Evolutionary conservation across 805 yeast species (phyloP), one percentile per base, ranked within the genome.

Genomic region (Hanseniaspora lindneri): DNA sequence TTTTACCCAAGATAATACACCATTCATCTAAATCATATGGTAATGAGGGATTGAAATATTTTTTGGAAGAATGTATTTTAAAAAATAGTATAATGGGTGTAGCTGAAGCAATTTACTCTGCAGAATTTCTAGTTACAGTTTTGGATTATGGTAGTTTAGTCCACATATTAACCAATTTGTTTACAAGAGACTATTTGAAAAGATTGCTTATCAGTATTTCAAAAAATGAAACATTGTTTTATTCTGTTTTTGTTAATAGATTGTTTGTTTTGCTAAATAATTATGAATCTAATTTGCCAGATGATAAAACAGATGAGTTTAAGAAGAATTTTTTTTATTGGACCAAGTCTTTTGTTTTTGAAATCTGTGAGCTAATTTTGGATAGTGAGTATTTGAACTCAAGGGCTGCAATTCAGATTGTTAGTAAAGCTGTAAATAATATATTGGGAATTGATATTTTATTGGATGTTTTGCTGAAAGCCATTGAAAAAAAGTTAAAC

Each of bases 121-220:
- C 83, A 0, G 68, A 70, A 49, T 84, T 87, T 57, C 53, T 86
- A 8, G 71, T 76, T 50, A 64, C 69, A 39, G 55, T 78, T 17
- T 76, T 79, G 48, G 59, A 64, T 0, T 52, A 61, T 0, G 70
- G 72, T 19, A 67, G 67, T 39, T 60, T 78, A 3, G 51, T 73
- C 21, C 52, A 53, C 6, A 53, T 74, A 2, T 58, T 75, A 25
- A 69, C 75, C 32, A 60, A 60, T 17, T 63, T 86, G 21, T 72
- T 85, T 50, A 59, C 65, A 0, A 33, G 36, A 20, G 41, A 32
- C 9, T 39, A 29, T 0, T 63, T 70, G 3, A 96, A 88, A 58
- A 79, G 94, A 1, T 94, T 87, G 55, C 83, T 83, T 58, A 61
- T 87, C 33, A 95, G 95, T 3, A 62, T 84, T 11, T 87, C 88